Conservation (phyloP, 176 grass and related monocot species). For the Ampelocalamus luodianensis region DNA sequence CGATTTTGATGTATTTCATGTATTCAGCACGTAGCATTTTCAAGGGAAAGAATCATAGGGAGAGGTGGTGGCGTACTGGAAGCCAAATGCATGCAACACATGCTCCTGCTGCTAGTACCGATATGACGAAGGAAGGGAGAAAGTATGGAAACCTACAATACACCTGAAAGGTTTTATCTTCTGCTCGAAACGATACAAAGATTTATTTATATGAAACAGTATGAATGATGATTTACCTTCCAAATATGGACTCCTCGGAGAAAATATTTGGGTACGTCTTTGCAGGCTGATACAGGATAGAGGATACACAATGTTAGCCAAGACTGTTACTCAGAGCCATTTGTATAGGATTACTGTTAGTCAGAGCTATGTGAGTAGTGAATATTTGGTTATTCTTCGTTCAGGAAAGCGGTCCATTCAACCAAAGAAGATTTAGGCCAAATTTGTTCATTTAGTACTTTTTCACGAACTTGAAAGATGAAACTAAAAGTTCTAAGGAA, state of each 20-base stretch:
- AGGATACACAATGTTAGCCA: constrained; percentile 36
- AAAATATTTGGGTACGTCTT: constrained; percentile 61
- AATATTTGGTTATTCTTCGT: not conserved
- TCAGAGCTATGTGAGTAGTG: not conserved
- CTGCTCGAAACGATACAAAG: not conserved
- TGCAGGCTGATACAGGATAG: constrained; percentile 57
- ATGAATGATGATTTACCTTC: constrained; percentile 45
- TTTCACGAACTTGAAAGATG: not conserved
- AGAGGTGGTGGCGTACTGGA: constrained; percentile 43
- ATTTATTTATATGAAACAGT: not conserved
- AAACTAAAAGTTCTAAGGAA: not conserved
- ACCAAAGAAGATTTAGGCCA: constrained; percentile 3
- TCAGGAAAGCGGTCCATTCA: not conserved
- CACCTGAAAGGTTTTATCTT: constrained; percentile 7
- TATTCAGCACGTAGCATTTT: not conserved
- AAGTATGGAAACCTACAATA: constrained; percentile 76
- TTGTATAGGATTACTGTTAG: not conserved
- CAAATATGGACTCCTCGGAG: constrained; percentile 66
- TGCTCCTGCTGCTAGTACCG: constrained; percentile 60
- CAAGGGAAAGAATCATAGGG: constrained; percentile 13
- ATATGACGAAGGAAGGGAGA: constrained; percentile 68
- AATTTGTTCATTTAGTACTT: not conserved
- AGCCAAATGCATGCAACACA: constrained; percentile 70
- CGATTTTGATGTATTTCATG: not conserved
- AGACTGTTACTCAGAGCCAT: not conserved